Conservation (phyloP, 345 rosid genomes). For the Viola odorata region DNA sequence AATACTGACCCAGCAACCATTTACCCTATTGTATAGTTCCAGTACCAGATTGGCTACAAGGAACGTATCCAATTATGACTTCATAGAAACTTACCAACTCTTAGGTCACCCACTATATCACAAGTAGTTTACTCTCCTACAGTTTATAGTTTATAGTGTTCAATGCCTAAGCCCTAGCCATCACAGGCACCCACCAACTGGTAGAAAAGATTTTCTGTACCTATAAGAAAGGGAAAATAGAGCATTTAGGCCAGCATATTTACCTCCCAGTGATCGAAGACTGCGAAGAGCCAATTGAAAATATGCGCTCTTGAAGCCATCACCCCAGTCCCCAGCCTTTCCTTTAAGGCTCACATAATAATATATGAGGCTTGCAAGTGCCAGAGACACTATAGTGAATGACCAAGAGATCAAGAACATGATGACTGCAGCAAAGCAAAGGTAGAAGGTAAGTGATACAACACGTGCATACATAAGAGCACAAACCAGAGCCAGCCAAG, state of each 20-base stretch:
- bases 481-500: not conserved
- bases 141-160: too few relatives aligned
- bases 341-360: constrained; percentile 95
- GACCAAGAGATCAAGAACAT: constrained; percentile 99
- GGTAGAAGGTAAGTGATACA: constrained; percentile 8
- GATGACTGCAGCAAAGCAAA: constrained; percentile 67
- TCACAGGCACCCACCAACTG: too few relatives aligned
- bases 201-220: too few relatives aligned
- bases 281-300: constrained; percentile 98
- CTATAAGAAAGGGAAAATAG: too few relatives aligned
- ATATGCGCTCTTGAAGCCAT: constrained; percentile 99
- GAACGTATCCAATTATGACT: too few relatives aligned
- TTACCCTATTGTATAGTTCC: too few relatives aligned
- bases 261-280: constrained; percentile 99
- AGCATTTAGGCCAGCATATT: constrained; percentile 1
- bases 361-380: constrained; percentile 95
- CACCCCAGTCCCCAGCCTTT: constrained; percentile 99
- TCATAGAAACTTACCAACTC: too few relatives aligned
- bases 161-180: too few relatives aligned
- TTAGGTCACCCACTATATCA: too few relatives aligned
- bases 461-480: not conserved
- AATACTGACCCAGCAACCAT: too few relatives aligned
- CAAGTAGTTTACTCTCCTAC: too few relatives aligned
- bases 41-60: too few relatives aligned
- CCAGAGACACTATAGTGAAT: constrained; percentile 86